A percentile compares a stretch with the other conserved stretches of the same genome.
These are phyloP conservation scores for barley (Hordeum vulgare) DNA, from an alignment of 176 grass and related monocot genomes.

Conservation along the genomic window DNA sequence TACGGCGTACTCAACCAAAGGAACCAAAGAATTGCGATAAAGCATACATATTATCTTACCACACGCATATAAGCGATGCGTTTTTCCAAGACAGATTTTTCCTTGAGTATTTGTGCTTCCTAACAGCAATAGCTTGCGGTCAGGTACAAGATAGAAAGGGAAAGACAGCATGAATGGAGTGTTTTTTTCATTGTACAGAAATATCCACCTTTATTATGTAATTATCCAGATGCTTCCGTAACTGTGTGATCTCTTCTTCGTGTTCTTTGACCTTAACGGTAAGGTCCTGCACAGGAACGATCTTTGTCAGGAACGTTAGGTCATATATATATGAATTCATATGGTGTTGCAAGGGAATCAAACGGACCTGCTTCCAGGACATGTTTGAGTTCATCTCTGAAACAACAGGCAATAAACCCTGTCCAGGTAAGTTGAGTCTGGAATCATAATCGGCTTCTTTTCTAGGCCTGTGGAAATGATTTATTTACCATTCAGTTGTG, in stretches of 20 bases:
- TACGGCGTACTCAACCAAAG: background rate
- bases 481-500: background rate
- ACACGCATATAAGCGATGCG: constrained; percentile 81
- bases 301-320: constrained; percentile 16
- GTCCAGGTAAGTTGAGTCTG: constrained; percentile 40
- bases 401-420: constrained; percentile 50
- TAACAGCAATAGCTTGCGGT: constrained; percentile 29
- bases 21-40: background rate
- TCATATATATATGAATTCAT: background rate
- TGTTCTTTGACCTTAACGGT: constrained; percentile 57
- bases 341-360: background rate
- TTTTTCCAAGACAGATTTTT: constrained; percentile 71
- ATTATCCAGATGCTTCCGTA: constrained; percentile 75
- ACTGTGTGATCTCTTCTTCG: constrained; percentile 80
- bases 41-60: constrained; percentile 41
- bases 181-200: background rate
- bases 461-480: constrained; percentile 28
- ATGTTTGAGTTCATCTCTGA: constrained; percentile 49
- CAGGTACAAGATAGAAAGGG: constrained; percentile 28
- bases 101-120: constrained; percentile 71
- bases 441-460: constrained; percentile 66
- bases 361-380: constrained; percentile 72
- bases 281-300: constrained; percentile 54
- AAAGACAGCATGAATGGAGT: background rate
- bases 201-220: constrained; percentile 68